Percentiles rank a stretch among this genome's conserved stretches.
Evolutionary conservation across 2,329 filamentous ascomycete genomes (phyloP).

Genomic region (Neopestalotiopsis clavispora): DNA sequence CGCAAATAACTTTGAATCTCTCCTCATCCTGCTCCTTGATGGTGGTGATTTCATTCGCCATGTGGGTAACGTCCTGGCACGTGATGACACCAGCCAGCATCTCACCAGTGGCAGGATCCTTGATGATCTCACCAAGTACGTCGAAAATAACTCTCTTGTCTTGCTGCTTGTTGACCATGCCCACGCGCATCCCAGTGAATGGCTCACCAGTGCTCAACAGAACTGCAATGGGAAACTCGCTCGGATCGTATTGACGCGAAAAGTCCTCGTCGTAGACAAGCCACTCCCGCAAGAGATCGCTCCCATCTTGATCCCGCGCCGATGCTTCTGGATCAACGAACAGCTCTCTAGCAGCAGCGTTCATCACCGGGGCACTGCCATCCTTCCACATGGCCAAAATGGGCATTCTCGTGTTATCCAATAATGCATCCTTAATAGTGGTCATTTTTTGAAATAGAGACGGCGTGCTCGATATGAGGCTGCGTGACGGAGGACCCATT

Average conservation of each 20-base stretch:
- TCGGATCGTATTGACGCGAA: conserved; percentile 55
- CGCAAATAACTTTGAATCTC: conserved; percentile 77
- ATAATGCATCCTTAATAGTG: conserved; percentile 76
- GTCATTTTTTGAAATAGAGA: conserved; percentile 75
- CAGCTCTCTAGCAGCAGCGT: conserved; percentile 65
- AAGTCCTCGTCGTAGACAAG: conserved; percentile 71
- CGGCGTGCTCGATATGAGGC: conserved; percentile 59
- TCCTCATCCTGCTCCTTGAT: conserved; percentile 75
- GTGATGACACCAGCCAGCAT: conserved; percentile 76
- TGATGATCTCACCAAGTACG: conserved; percentile 68
- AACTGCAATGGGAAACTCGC: conserved; percentile 70
- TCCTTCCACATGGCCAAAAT: conserved; percentile 84
- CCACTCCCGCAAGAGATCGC: conserved; percentile 65
- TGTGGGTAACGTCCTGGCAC: conserved; percentile 73
- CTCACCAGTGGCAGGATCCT: conserved; percentile 70
- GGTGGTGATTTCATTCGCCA: conserved; percentile 70
- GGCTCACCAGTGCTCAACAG: conserved; percentile 65
- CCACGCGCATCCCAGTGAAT: conserved; percentile 65
- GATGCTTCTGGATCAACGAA: conserved; percentile 49
- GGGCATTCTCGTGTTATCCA: conserved; percentile 77
- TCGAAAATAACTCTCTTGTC: conserved; percentile 65
- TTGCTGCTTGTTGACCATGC: conserved; percentile 61
- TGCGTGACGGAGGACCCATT: conserved; percentile 65
- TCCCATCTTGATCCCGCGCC: conserved; percentile 47
- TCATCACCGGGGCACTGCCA: conserved; percentile 74